A percentile compares a stretch with the other conserved stretches of the same genome.
Conservation (phyloP, 1,284 basidiomycete species). For the Kwoniella shivajii region DNA sequence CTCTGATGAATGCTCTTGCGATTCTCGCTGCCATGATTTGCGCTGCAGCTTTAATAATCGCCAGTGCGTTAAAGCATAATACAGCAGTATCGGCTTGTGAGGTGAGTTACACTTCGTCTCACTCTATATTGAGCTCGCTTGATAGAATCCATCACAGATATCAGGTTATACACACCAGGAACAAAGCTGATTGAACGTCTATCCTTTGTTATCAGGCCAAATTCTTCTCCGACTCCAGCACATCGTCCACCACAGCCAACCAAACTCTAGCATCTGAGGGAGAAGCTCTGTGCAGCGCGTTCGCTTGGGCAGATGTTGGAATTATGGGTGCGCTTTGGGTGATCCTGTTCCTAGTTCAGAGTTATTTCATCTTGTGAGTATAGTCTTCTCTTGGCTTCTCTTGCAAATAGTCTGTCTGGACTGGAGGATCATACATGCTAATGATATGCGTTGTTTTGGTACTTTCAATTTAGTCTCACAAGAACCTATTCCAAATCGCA, state of each 20-base stretch:
- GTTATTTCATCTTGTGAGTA: slow-evolving; percentile 54
- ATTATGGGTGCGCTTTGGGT: slow-evolving; percentile 85
- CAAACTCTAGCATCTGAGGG: slow-evolving; percentile 57
- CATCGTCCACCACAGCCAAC: slow-evolving; percentile 41
- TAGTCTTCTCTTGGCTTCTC: too few relatives aligned
- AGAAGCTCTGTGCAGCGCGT: slow-evolving; percentile 75
- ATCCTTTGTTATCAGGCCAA: slow-evolving; percentile 19
- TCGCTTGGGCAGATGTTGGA: slow-evolving; percentile 88
- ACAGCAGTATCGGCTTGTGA: slow-evolving; percentile 70
- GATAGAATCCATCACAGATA: too few relatives aligned
- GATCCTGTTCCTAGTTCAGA: slow-evolving; percentile 72
- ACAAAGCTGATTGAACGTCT: neutral
- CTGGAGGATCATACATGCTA: too few relatives aligned
- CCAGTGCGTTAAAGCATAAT: slow-evolving; percentile 73
- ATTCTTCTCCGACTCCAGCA: slow-evolving; percentile 41
- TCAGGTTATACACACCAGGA: neutral
- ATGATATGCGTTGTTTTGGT: too few relatives aligned
- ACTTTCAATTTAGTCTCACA: slow-evolving; percentile 60
- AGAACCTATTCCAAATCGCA: slow-evolving; percentile 74
- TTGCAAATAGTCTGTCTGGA: too few relatives aligned
- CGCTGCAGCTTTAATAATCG: slow-evolving; percentile 74
- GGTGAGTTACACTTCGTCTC: slow-evolving; percentile 50
- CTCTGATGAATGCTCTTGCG: slow-evolving; percentile 66
- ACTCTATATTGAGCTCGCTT: neutral
- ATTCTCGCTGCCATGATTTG: slow-evolving; percentile 68